phyloP scores from a whole-genome alignment of 352 stramenopile genomes.

The Pythium dissimile region DNA sequence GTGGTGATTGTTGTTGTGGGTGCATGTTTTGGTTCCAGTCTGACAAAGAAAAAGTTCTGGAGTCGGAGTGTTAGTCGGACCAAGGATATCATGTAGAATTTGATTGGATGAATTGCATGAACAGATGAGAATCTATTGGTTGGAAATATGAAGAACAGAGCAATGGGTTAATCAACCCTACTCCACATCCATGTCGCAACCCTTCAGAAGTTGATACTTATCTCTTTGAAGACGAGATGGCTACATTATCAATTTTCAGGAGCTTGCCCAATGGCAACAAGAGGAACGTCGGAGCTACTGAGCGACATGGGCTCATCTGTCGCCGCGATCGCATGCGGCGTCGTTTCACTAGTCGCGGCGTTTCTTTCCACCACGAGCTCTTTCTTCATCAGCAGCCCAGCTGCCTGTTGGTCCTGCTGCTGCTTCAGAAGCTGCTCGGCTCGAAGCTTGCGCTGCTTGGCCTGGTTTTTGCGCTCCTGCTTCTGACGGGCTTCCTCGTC shows the following conservation, averaged over 20 bases:
- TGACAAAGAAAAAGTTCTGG: too few species aligned
- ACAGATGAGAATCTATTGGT: neutral
- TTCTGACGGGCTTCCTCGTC: constrained; percentile 58
- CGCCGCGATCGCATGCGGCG: neutral
- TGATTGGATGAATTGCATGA: neutral
- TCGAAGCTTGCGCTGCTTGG: constrained; percentile 26
- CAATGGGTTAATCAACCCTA: neutral
- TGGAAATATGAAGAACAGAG: neutral
- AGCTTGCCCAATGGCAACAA: neutral
- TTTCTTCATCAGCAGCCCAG: neutral
- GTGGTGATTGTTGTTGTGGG: neutral
- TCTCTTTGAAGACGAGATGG: constrained; percentile 8
- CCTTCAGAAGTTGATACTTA: constrained; percentile 7
- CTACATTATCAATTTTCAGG: neutral
- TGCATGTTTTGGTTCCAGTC: too few species aligned
- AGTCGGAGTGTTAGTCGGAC: neutral
- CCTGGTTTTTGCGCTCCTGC: constrained; percentile 50
- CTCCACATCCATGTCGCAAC: neutral
- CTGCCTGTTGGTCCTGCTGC: constrained; percentile 29
- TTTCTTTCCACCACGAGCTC: neutral
- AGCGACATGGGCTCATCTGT: neutral
- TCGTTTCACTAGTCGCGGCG: neutral
- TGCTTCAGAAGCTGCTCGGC: constrained; percentile 27
- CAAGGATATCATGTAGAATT: neutral
- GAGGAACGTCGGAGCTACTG: too few species aligned